Percentiles rank a stretch among this genome's conserved stretches.
Conservation (phyloP, 2,329 filamentous ascomycete genomes). For the Claviceps sp. region DNA sequence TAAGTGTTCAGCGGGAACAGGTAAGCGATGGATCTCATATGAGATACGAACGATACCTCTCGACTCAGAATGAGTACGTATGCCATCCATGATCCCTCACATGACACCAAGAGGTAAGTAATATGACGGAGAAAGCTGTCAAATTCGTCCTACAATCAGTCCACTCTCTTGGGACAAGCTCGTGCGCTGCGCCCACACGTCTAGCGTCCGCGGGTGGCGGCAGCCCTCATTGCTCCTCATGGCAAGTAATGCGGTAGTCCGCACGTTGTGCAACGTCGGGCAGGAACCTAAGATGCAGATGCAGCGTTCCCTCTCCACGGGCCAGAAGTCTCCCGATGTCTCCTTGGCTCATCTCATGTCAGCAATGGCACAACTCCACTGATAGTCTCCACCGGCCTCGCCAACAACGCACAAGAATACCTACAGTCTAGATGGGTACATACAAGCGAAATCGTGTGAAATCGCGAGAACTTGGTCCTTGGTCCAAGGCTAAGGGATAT, state of each 20-base stretch:
- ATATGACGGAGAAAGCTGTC: not conserved
- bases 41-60: not conserved
- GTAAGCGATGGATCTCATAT: not conserved
- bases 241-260: not conserved
- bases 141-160: not conserved
- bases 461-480: not conserved
- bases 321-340: not conserved
- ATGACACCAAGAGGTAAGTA: not conserved
- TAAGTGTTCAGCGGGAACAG: not conserved
- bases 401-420: not conserved
- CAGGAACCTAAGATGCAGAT: slow-evolving; percentile 5
- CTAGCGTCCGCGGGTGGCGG: not conserved
- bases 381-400: not conserved
- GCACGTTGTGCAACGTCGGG: slow-evolving; percentile 9
- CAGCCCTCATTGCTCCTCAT: not conserved
- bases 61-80: not conserved
- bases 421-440: too few relatives aligned
- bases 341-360: slow-evolving; percentile 7
- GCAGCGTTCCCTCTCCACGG: slow-evolving; percentile 4
- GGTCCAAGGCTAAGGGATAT: not conserved
- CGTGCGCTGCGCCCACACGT: slow-evolving; percentile 3
- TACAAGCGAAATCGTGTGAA: too few relatives aligned
- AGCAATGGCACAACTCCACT: slow-evolving; percentile 4
- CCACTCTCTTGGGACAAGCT: slow-evolving; percentile 9
- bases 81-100: not conserved